A percentile compares a stretch with the other conserved stretches of the same genome.
Evolutionary conservation across 257 asterid species (phyloP).

Genomic region (Coffea eugenioides): DNA sequence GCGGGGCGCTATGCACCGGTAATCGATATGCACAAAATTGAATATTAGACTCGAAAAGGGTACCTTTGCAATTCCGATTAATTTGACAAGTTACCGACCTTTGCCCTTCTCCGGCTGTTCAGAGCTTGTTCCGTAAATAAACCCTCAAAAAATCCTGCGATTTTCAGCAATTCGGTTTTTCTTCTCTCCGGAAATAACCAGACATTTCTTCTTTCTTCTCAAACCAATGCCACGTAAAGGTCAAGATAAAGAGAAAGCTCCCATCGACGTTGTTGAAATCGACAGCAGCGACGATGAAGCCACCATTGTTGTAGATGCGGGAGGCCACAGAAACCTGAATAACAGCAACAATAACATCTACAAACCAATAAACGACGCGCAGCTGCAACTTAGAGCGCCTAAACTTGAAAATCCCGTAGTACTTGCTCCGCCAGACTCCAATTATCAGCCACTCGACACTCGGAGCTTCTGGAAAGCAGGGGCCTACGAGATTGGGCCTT

Average conservation of each 20-base stretch:
- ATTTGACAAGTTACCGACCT: too few relatives aligned
- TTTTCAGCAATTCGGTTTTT: neutral
- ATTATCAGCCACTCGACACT: conserved; percentile 40
- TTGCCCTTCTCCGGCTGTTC: too few relatives aligned
- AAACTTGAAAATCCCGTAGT: conserved; percentile 23
- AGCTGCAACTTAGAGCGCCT: conserved; percentile 28
- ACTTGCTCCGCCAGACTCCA: conserved; percentile 22
- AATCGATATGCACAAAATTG: too few relatives aligned
- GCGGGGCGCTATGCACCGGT: too few relatives aligned
- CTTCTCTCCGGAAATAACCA: neutral
- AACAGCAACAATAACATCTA: neutral
- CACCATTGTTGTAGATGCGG: conserved; percentile 11
- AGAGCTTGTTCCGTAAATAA: neutral
- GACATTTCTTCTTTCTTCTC: too few relatives aligned
- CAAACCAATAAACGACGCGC: conserved; percentile 21
- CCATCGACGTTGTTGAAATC: conserved; percentile 57
- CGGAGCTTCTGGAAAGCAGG: conserved; percentile 99
- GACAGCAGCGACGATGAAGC: conserved; percentile 76
- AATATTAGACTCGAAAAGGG: too few relatives aligned
- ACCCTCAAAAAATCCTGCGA: neutral
- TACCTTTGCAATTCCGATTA: too few relatives aligned
- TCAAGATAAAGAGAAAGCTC: conserved; percentile 30
- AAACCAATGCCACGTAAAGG: conserved; percentile 36
- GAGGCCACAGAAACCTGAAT: conserved; percentile 2
- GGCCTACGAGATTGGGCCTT: conserved; percentile 50